A percentile compares a stretch with the other conserved stretches of the same genome.
Evolutionary conservation across 2,329 filamentous ascomycete species (phyloP).

Genomic region (Phaeosphaeriaceae sp.): DNA sequence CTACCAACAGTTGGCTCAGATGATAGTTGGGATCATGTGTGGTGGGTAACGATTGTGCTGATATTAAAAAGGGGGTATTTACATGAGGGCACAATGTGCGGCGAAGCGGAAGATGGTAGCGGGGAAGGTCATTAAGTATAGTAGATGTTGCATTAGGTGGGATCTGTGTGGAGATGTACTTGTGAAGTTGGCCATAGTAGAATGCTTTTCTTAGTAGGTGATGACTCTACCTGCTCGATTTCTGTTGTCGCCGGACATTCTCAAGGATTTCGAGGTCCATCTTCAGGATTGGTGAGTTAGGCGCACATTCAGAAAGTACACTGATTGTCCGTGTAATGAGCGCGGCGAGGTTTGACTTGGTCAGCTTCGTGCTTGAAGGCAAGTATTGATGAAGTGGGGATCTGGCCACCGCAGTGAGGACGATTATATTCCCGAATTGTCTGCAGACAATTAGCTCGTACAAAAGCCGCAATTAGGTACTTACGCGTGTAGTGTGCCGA

Average conservation of each 20-base stretch:
- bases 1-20: neutral
- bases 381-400: conserved; percentile 50
- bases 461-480: conserved; percentile 46
- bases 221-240: neutral
- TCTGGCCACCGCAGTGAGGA: conserved; percentile 71
- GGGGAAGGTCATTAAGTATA: neutral
- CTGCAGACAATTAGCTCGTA: conserved; percentile 53
- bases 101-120: neutral
- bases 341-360: conserved; percentile 3
- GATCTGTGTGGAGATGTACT: neutral
- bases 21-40: neutral
- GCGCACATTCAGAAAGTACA: conserved; percentile 72
- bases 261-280: conserved; percentile 75
- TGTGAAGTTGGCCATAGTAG: neutral
- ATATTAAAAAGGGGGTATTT: neutral
- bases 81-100: neutral
- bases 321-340: conserved; percentile 63
- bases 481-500: conserved; percentile 94
- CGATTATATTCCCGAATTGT: conserved; percentile 92
- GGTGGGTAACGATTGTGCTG: neutral
- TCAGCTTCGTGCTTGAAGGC: conserved; percentile 8
- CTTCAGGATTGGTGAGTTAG: conserved; percentile 68
- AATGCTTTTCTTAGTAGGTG: neutral
- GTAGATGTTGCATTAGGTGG: neutral
- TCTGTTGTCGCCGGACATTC: conserved; percentile 28